Base-by-base conservation (phyloP, 2,329 filamentous ascomycete species). In the Sphaceloma murrayae region DNA sequence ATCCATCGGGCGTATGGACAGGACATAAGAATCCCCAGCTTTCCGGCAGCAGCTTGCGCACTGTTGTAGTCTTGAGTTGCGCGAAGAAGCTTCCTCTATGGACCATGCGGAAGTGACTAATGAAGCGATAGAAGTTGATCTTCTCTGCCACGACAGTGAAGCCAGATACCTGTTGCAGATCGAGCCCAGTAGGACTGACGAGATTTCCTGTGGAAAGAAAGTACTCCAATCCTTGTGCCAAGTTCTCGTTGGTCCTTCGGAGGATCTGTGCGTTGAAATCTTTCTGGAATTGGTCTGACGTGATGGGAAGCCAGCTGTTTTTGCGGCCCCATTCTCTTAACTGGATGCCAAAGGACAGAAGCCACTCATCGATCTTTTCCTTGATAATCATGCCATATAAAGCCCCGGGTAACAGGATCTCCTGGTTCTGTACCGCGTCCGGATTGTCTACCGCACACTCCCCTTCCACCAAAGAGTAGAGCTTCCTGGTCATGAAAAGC, bases 51-150 rank as follows among this genome's bases (percentile, higher is more conserved):
- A 98, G 70, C 64, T 96, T 98, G 68, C 91, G 78, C 40, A 98
- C 91, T 0, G 91, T 91, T 0, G 91, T 98, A 0, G 91, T 98
- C 67, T 95, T 96, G 52, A 98, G 67, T 61, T 96, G 85, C 3
- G 91, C 91, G 62, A 98, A 98, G 75, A 98, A 98, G 60, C 86
- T 91, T 71, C 91, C 91, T 78, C 91, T 80, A 68, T 98, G 91
- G 47, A 98, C 86, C 87, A 95, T 95, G 53, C 91, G 83, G 74
- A 98, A 98, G 64, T 98, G 91, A 63, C 85, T 91, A 67, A 98
- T 94, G 68, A 96, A 98, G 56, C 91, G 85, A 58, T 94, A 78
- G 62, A 96, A 98, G 68, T 98, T 98, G 61, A 98, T 89, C 73
- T 96, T 96, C 62, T 98, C 91, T 2, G 91, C 91, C 42, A 96